Percentiles rank a stretch among this genome's conserved stretches.
phyloP scores from a whole-genome alignment of 768 basidiomycete species.

The Rhizopogon vesiculosus region DNA sequence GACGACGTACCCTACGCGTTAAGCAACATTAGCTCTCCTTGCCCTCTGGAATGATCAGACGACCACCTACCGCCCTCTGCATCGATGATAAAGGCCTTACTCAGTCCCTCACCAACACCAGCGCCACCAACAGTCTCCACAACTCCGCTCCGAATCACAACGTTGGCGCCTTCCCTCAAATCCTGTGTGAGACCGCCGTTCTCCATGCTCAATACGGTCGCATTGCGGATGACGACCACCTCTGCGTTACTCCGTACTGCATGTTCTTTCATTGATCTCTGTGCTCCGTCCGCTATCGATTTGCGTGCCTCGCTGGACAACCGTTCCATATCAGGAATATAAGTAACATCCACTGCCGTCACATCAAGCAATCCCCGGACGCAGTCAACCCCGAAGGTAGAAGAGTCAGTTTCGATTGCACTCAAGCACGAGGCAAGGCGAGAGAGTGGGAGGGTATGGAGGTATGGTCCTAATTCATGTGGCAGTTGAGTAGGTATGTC shows the following conservation, averaged over 20 bases:
- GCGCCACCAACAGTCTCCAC: slow-evolving; percentile 45
- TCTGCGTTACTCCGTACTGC: slow-evolving; percentile 20
- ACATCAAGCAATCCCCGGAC: slow-evolving; percentile 51
- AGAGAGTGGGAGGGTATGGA: slow-evolving; percentile 58
- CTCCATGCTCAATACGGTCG: slow-evolving; percentile 68
- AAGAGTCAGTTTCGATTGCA: slow-evolving; percentile 42
- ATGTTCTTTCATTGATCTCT: slow-evolving; percentile 6
- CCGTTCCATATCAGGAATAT: slow-evolving; percentile 56
- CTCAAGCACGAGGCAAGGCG: slow-evolving; percentile 45
- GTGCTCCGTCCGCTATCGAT: background rate
- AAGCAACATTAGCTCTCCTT: background rate
- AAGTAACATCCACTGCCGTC: slow-evolving; percentile 54
- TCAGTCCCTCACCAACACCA: slow-evolving; percentile 28
- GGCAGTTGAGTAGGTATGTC: background rate
- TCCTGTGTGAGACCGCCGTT: slow-evolving; percentile 45
- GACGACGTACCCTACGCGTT: slow-evolving; percentile 48
- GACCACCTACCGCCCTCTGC: slow-evolving; percentile 52
- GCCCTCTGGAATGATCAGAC: background rate
- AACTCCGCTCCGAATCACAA: slow-evolving; percentile 53
- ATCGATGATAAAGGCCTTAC: slow-evolving; percentile 45
- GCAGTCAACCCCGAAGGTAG: slow-evolving; percentile 60
- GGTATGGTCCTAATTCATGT: slow-evolving; percentile 46
- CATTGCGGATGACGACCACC: slow-evolving; percentile 58
- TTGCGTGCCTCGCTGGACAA: slow-evolving; percentile 47
- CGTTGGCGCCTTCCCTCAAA: slow-evolving; percentile 45